These are phyloP conservation scores for Debaryomyces fabryi DNA, from an alignment of 1,139 yeast species.

Conservation along the genomic window DNA sequence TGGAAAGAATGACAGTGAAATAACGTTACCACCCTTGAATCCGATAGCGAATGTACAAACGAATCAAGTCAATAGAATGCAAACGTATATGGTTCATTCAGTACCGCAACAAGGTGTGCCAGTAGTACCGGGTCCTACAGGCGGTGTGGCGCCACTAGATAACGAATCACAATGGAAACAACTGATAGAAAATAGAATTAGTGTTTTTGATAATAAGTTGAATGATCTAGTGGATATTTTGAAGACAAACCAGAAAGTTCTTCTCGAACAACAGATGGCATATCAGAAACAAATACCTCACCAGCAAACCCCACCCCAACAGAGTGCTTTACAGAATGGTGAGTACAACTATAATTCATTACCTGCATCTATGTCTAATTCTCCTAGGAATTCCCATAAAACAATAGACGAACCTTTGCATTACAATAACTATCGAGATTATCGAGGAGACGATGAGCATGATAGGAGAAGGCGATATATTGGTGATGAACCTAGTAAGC, in stretches of 20 bases:
- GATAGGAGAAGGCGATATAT: neutral
- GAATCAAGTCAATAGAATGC: neutral
- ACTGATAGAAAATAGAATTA: conserved; percentile 48
- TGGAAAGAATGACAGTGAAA: conserved; percentile 8
- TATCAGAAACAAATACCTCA: conserved; percentile 1
- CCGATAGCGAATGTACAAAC: conserved; percentile 5
- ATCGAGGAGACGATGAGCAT: neutral
- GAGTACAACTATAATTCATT: neutral
- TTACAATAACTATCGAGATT: neutral
- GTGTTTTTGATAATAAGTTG: conserved; percentile 49
- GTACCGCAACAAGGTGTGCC: neutral
- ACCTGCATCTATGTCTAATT: neutral
- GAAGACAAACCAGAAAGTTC: conserved; percentile 33
- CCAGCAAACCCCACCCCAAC: neutral
- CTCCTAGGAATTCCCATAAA: neutral
- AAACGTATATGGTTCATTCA: conserved; percentile 3
- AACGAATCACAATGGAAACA: conserved; percentile 39
- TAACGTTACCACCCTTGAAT: conserved; percentile 22
- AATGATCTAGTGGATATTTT: conserved; percentile 45
- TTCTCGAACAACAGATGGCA: conserved; percentile 2
- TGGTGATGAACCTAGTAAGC: conserved; percentile 8
- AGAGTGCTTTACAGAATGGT: neutral
- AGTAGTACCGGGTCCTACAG: neutral
- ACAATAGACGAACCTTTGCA: neutral
- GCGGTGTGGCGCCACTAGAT: conserved; percentile 1